Evolutionary conservation across 352 stramenopile species (phyloP).

Genomic region (Phytophthora sansomeana): DNA sequence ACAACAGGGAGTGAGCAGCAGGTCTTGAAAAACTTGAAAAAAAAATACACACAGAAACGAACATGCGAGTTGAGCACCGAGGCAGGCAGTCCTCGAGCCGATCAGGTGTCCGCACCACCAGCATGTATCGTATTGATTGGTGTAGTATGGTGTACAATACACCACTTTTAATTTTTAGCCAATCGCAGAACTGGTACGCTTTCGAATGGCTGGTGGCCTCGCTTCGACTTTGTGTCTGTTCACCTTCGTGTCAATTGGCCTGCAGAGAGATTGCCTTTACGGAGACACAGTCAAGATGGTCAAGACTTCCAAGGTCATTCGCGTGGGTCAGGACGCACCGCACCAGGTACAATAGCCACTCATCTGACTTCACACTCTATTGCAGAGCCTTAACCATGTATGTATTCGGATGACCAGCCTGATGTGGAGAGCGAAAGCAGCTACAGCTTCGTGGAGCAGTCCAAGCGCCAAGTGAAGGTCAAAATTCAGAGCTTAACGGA

Average conservation of each 20-base stretch:
- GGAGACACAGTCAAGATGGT: constrained; percentile 47
- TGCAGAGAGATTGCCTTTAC: neutral
- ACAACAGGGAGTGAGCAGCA: constrained; percentile 13
- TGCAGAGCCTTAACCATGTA: constrained; percentile 11
- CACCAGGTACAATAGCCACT: constrained; percentile 60
- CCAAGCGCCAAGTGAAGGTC: constrained; percentile 87
- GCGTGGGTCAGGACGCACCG: constrained; percentile 75
- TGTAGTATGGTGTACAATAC: neutral
- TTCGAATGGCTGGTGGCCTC: constrained; percentile 39
- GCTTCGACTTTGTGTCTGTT: constrained; percentile 39
- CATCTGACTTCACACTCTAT: neutral
- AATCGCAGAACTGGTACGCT: neutral
- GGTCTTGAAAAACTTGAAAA: constrained; percentile 39
- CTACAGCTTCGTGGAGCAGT: constrained; percentile 84
- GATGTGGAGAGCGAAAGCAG: constrained; percentile 77
- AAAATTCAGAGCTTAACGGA: constrained; percentile 87
- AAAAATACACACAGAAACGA: constrained; percentile 39
- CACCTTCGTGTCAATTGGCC: constrained; percentile 21
- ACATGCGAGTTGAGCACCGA: neutral
- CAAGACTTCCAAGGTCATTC: constrained; percentile 82
- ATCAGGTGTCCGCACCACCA: constrained; percentile 7
- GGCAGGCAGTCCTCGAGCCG: too few species aligned
- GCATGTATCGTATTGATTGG: constrained; percentile 2
- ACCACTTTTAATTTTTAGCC: neutral
- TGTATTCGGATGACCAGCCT: constrained; percentile 46